phyloP scores from a whole-genome alignment of 306 rosid genomes.

The Abrus pulchellus region DNA sequence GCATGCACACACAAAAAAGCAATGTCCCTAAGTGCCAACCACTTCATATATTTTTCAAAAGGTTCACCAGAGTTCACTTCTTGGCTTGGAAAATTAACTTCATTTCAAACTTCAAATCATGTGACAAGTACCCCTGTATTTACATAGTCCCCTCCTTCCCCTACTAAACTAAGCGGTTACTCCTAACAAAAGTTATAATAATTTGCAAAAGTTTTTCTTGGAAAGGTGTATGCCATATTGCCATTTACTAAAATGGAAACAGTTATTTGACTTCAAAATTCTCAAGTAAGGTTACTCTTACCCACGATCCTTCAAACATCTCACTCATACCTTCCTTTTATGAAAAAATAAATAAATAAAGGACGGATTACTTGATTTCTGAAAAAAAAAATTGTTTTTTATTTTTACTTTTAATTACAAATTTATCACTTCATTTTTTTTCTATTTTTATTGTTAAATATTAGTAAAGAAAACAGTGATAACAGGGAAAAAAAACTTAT shows the following conservation, averaged over 20 bases:
- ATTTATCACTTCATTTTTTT: too few relatives aligned
- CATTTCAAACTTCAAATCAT: slow-evolving; percentile 51
- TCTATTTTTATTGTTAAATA: too few relatives aligned
- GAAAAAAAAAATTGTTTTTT: too few relatives aligned
- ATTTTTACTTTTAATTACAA: too few relatives aligned
- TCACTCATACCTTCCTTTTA: background rate
- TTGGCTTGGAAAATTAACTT: slow-evolving; percentile 52
- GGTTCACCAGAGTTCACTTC: slow-evolving; percentile 40
- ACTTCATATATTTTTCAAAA: slow-evolving; percentile 25
- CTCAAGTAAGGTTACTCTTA: background rate
- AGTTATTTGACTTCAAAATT: background rate
- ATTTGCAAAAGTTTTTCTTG: background rate
- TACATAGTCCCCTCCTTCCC: slow-evolving; percentile 14
- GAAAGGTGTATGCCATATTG: background rate
- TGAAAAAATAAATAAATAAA: background rate
- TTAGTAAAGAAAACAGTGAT: too few relatives aligned
- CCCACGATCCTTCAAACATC: background rate
- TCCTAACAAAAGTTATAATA: slow-evolving; percentile 23
- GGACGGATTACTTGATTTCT: too few relatives aligned
- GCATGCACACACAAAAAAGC: slow-evolving; percentile 25
- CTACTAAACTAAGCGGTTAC: background rate
- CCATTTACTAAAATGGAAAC: slow-evolving; percentile 18
- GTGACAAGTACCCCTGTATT: slow-evolving; percentile 48
- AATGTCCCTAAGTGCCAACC: slow-evolving; percentile 45
- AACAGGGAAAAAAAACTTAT: too few relatives aligned